These are phyloP conservation scores for Aureobasidium sp. DNA, from an alignment of 2,329 filamentous ascomycete genomes.

Conservation along the genomic window DNA sequence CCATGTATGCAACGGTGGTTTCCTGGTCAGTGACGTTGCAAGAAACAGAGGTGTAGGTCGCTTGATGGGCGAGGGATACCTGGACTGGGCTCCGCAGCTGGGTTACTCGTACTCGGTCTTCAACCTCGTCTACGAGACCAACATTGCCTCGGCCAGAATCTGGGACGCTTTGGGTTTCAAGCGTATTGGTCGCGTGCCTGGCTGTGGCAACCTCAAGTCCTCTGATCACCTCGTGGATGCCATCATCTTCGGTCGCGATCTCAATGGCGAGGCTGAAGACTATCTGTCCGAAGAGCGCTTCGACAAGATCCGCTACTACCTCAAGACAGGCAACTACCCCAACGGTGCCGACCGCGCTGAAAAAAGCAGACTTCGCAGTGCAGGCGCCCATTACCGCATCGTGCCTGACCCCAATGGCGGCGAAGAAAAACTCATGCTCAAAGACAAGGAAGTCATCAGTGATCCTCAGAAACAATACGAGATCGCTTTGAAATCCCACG, in stretches of 20 bases:
- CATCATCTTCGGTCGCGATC: constrained; percentile 53
- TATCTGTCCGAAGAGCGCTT: constrained; percentile 92
- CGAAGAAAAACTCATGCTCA: constrained; percentile 82
- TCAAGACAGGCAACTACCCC: constrained; percentile 90
- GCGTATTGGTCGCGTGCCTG: constrained; percentile 70
- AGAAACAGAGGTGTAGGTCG: constrained; percentile 42
- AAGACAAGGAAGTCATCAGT: constrained; percentile 93
- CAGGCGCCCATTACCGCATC: constrained; percentile 91
- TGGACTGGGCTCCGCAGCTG: constrained; percentile 44
- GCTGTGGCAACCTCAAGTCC: constrained; percentile 40
- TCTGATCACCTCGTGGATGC: constrained; percentile 40
- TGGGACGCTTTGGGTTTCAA: constrained; percentile 93
- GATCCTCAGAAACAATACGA: constrained; percentile 86
- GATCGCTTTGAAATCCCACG: constrained; percentile 71
- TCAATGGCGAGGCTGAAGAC: constrained; percentile 60
- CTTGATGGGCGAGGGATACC: constrained; percentile 43
- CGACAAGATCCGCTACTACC: constrained; percentile 96
- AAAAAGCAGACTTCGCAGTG: constrained; percentile 87
- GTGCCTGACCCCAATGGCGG: constrained; percentile 38
- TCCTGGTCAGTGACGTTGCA: constrained; percentile 39
- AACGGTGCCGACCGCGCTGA: constrained; percentile 88
- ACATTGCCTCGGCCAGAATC: constrained; percentile 79
- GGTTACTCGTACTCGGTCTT: constrained; percentile 91
- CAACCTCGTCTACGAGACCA: constrained; percentile 90
- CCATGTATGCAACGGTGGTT: constrained; percentile 68